Evolutionary conservation across 2,329 filamentous ascomycete genomes (phyloP).

Genomic region (Aspergillus felis): DNA sequence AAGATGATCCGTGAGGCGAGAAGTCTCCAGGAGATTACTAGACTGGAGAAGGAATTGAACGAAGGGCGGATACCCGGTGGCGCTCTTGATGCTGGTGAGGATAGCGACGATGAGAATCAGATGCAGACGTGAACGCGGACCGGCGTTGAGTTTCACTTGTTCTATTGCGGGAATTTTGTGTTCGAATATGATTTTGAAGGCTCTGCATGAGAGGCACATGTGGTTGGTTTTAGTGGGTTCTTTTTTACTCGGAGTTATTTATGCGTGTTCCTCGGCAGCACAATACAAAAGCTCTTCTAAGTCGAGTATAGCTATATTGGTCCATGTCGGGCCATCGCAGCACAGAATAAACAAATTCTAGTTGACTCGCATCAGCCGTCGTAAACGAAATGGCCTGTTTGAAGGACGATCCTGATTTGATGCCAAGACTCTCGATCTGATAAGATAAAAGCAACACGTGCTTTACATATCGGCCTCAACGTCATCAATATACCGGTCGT

Average conservation of each 20-base stretch:
- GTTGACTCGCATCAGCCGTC: neutral
- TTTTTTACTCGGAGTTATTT: neutral
- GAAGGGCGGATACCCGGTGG: conserved; percentile 80
- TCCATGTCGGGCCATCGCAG: no score
- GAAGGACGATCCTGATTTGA: neutral
- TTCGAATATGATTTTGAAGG: neutral
- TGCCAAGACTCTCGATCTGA: neutral
- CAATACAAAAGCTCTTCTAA: neutral
- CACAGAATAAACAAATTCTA: neutral
- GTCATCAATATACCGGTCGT: neutral
- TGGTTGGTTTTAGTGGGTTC: neutral
- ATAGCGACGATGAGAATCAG: conserved; percentile 27
- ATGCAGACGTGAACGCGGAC: conserved; percentile 34
- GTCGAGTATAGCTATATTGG: neutral
- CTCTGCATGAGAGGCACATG: neutral
- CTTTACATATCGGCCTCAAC: neutral
- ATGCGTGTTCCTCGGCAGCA: neutral
- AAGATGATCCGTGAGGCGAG: conserved; percentile 84
- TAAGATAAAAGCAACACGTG: neutral
- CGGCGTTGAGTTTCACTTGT: neutral
- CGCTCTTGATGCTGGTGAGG: conserved; percentile 37
- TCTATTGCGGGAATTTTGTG: neutral
- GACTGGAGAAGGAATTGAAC: conserved; percentile 84
- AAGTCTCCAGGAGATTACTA: conserved; percentile 83
- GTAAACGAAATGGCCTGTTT: neutral